These are phyloP conservation scores for Lanmaoa rubissima DNA, from an alignment of 768 basidiomycete species.

Conservation along the genomic window DNA sequence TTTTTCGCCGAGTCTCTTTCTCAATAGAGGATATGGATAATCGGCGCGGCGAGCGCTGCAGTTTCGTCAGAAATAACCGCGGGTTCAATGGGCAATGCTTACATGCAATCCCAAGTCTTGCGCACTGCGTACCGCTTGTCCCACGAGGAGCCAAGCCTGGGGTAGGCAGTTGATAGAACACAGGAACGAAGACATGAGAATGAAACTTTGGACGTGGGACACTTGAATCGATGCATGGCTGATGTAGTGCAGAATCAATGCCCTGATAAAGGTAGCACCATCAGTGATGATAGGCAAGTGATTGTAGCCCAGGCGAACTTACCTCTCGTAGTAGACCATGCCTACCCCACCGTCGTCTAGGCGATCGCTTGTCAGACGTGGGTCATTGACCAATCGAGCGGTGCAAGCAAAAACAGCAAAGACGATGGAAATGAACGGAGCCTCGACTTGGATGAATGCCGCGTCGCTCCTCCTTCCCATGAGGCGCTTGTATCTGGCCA, in stretches of 20 bases:
- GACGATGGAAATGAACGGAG: slow-evolving; percentile 76
- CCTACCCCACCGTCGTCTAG: slow-evolving; percentile 82
- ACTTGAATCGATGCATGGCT: slow-evolving; percentile 83
- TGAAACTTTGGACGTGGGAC: slow-evolving; percentile 86
- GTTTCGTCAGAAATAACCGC: slow-evolving; percentile 16
- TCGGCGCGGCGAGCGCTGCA: slow-evolving; percentile 78
- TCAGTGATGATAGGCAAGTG: slow-evolving; percentile 1
- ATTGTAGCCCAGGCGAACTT: slow-evolving; percentile 23
- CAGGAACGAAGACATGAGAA: slow-evolving; percentile 85
- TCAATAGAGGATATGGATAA: slow-evolving; percentile 69
- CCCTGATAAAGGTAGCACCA: slow-evolving; percentile 42
- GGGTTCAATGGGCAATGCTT: slow-evolving; percentile 33
- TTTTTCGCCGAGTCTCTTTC: slow-evolving; percentile 86
- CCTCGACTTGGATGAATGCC: slow-evolving; percentile 53
- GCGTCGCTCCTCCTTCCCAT: slow-evolving; percentile 69
- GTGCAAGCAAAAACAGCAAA: slow-evolving; percentile 93
- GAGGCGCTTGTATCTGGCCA: slow-evolving; percentile 63
- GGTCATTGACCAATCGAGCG: slow-evolving; percentile 74
- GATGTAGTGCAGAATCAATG: slow-evolving; percentile 89
- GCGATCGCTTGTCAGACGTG: slow-evolving; percentile 58
- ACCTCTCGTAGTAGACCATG: slow-evolving; percentile 90
- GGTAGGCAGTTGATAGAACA: slow-evolving; percentile 93
- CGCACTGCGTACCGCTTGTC: slow-evolving; percentile 85
- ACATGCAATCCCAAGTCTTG: slow-evolving; percentile 93
- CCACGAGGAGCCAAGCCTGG: slow-evolving; percentile 90